Evolutionary conservation across 257 asterid species (phyloP), one percentile per base, ranked within the genome.

Genomic region (Salvia rosmarinus): DNA sequence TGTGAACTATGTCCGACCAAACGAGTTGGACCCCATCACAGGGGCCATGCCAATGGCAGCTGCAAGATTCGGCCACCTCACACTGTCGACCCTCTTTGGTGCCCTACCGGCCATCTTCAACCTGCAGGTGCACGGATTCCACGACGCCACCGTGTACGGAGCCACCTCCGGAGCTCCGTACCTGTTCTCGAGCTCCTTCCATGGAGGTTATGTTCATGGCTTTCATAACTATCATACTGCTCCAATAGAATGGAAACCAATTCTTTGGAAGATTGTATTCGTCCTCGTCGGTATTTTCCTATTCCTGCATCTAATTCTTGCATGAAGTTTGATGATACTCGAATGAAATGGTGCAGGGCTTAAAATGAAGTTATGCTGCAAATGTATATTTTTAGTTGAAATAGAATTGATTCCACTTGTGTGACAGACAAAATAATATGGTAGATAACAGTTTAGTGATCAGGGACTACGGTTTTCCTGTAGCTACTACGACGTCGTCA

Each of bases 131-230:
- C 82, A 86, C n/a, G 90, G 90, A 5, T 86, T 82, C 71, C 85
- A 88, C 32, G 96, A 91, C 74, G 94, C 94, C 47, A 89, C 95
- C n/a, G 90, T 86, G 7, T 89, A 91, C 55, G 97, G 96, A 13
- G 74, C 91, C 0, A 91, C 96, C 13, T 83, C 93, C 1, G 96
- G 94, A 11, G 85, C 78, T 9, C 92, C 96, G 0, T 84, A 87
- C 72, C 56, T 86, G 85, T 85, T 88, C 79, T 83, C 95, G 9
- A 80, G 91, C 63, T 87, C 96, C 20, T 85, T 85, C 61, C 95
- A 79, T 9, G 98, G 95, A 35, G 95, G 92, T 40, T 87, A 87
- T 75, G 79, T 80, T 72, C 93, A 87, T 65, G 95, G 91, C 34
- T 89, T 87, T 79, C 86, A 84, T 82, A 81, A 81, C 82, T 73